Base-by-base conservation (phyloP, 139 green algal genomes). In the Zygnema cylindricum region DNA sequence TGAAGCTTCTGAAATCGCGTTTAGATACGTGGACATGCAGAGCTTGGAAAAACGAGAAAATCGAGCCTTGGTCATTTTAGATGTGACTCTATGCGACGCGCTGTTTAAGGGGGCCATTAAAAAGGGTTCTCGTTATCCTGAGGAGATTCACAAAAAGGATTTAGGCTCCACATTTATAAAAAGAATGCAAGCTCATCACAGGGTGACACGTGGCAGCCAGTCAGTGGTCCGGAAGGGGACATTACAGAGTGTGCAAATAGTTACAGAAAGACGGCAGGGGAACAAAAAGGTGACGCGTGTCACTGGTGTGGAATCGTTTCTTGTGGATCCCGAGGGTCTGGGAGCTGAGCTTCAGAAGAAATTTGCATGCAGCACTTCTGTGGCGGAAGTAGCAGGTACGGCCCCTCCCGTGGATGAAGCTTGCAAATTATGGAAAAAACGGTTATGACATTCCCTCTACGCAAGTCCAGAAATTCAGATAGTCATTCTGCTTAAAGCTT, bases 221-320 rank as follows among this genome's bases (percentile, higher is more conserved):
- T 69, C 36, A 1, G 77, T 90, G 36, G 85, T 90, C 39, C 30
- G 84, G 40, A 90, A 90, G 54, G 88, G 88, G 2, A 40, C 38
- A 43, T 63, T 92, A 83, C 30, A 75, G 49, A 43, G 33, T 3
- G 71, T 92, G 84, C 88, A 91, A 0, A 91, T 92, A 0, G 33
- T 91, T 43, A 55, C 75, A 55, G 88, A 92, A 77, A 36, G 69
- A 55, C 88, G 88, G 55, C 88, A 92, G 87, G 88, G 88, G 40
- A 87, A 88, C 69, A 92, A 92, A 83, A 92, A 92, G 76, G 73
- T 92, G 30, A 92, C 88, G 2, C 35, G 42, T 0, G 84, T 92
- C 49, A 76, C 88, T 69, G 88, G 88, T 11, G 35, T 92, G 49
- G 88, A 91, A 84, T 88, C 84, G n/a, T 92, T 86, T 41, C 88